phyloP scores from a whole-genome alignment of 208 protist species.

The Acanthamoeba castellanii region DNA sequence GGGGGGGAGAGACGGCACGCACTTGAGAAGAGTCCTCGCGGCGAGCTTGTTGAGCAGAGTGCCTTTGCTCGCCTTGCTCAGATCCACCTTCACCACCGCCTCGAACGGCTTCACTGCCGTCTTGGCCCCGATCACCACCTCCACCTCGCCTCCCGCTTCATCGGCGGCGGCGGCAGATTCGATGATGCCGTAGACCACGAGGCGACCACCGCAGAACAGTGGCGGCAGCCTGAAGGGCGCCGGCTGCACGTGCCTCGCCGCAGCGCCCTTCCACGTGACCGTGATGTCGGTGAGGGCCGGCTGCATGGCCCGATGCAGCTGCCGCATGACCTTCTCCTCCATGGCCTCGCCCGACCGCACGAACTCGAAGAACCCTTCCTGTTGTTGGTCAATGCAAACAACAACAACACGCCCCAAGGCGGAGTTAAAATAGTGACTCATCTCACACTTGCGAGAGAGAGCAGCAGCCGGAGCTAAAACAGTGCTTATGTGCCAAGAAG shows the following conservation, averaged over 20 bases:
- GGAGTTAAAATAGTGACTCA: too few relatives aligned
- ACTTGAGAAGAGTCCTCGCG: neutral
- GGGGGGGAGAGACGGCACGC: too few relatives aligned
- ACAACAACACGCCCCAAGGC: too few relatives aligned
- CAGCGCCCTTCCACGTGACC: conserved; percentile 60
- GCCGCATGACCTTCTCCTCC: conserved; percentile 77
- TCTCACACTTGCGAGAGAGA: too few relatives aligned
- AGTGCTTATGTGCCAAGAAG: too few relatives aligned
- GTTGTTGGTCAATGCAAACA: too few relatives aligned
- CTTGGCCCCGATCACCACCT: conserved; percentile 29
- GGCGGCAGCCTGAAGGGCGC: conserved; percentile 19
- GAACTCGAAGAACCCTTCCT: conserved; percentile 74
- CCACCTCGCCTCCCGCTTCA: neutral
- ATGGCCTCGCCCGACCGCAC: conserved; percentile 69
- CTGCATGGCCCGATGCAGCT: conserved; percentile 77
- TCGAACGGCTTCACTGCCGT: neutral
- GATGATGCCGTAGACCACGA: conserved; percentile 50
- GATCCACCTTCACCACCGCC: neutral
- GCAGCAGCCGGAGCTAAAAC: too few relatives aligned
- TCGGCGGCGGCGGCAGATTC: neutral
- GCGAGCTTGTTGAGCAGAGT: neutral
- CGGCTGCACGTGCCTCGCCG: neutral
- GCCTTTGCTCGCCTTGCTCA: neutral
- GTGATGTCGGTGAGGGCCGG: conserved; percentile 79
- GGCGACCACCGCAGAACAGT: conserved; percentile 26